Conservation (phyloP, 768 basidiomycete genomes). For the Nidularia pulvinata region DNA sequence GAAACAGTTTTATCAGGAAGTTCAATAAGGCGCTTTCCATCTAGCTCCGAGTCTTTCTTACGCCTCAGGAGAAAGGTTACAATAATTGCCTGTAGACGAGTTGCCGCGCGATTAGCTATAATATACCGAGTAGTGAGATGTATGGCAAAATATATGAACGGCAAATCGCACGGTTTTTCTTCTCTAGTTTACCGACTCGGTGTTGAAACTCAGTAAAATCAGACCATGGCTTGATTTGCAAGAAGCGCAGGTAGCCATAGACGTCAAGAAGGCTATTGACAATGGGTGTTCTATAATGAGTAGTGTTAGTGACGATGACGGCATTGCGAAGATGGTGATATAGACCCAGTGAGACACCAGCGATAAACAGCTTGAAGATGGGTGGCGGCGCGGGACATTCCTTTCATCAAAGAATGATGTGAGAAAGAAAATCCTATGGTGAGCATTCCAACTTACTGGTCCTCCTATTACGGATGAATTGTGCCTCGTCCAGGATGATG, state of each 20-base stretch:
- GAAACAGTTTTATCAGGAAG: slow-evolving; percentile 56
- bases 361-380: slow-evolving; percentile 51
- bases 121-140: background rate
- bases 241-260: slow-evolving; percentile 44
- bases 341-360: slow-evolving; percentile 72
- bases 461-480: slow-evolving; percentile 47
- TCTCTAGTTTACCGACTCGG: slow-evolving; percentile 38
- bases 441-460: slow-evolving; percentile 33
- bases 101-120: slow-evolving; percentile 50
- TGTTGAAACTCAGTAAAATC: slow-evolving; percentile 38
- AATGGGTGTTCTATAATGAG: slow-evolving; percentile 51
- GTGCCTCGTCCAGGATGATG: slow-evolving; percentile 56
- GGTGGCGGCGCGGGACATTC: slow-evolving; percentile 52
- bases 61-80: slow-evolving; percentile 54
- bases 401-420: slow-evolving; percentile 16
- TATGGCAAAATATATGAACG: background rate
- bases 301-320: background rate
- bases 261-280: slow-evolving; percentile 61
- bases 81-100: slow-evolving; percentile 60
- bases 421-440: background rate
- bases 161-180: slow-evolving; percentile 45
- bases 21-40: slow-evolving; percentile 67
- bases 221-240: slow-evolving; percentile 45
- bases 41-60: slow-evolving; percentile 60
- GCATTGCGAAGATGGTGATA: too few relatives aligned